Percentiles rank a stretch among this genome's conserved stretches.
phyloP scores from a whole-genome alignment of 2,329 filamentous ascomycete species.

The Exophiala bonariae region DNA sequence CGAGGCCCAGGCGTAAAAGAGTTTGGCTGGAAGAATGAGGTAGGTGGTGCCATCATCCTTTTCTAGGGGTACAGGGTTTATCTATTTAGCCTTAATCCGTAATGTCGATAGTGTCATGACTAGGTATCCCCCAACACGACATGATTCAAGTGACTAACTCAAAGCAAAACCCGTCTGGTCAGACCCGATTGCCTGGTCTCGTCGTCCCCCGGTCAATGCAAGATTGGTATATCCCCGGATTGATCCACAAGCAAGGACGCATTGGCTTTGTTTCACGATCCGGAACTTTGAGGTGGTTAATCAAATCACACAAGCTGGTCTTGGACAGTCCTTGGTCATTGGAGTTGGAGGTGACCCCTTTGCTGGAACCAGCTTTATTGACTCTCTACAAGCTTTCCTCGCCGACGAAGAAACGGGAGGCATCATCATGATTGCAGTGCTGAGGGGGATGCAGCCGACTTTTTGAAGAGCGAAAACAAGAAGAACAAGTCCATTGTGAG shows the following conservation, averaged over 20 bases:
- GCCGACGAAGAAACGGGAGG: slow-evolving; percentile 95
- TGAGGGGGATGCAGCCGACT: slow-evolving; percentile 97
- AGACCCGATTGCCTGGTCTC: slow-evolving; percentile 98
- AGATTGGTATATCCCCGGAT: slow-evolving; percentile 99
- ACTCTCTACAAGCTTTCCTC: slow-evolving; percentile 96
- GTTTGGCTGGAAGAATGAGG: too few species aligned
- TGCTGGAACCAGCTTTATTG: slow-evolving; percentile 99
- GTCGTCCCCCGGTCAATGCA: slow-evolving; percentile 93
- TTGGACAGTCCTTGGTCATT: slow-evolving; percentile 96
- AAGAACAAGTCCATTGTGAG: slow-evolving; percentile 93
- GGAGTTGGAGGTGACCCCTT: slow-evolving; percentile 99
- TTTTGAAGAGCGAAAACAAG: slow-evolving; percentile 88
- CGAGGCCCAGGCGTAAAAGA: too few species aligned
- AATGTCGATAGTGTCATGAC: too few species aligned
- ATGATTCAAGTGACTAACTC: slow-evolving; percentile 82
- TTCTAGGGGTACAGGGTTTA: too few species aligned
- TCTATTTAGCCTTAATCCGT: too few species aligned
- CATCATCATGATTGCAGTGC: slow-evolving; percentile 99
- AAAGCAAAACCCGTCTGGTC: slow-evolving; percentile 94
- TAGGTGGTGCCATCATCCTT: too few species aligned
- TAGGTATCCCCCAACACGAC: slow-evolving; percentile 55
- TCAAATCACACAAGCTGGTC: slow-evolving; percentile 95
- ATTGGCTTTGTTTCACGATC: slow-evolving; percentile 98
- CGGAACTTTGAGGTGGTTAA: slow-evolving; percentile 97
- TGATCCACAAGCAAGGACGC: slow-evolving; percentile 99